These are phyloP conservation scores for Hemileccinum impolitum DNA, from an alignment of 768 basidiomycete species.

Conservation along the genomic window DNA sequence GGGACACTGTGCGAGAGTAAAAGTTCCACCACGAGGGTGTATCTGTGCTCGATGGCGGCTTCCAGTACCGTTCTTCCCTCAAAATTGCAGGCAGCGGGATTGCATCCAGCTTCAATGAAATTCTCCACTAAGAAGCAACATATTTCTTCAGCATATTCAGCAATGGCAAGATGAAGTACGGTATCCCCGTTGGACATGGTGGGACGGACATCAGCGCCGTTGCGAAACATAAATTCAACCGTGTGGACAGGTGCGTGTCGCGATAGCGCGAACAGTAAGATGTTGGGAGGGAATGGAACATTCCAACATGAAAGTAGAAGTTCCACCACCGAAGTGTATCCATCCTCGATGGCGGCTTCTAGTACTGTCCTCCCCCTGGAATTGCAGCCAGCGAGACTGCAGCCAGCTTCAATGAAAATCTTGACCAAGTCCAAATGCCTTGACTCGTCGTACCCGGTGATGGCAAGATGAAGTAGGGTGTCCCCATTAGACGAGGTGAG, in stretches of 20 bases:
- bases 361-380: background rate
- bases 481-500: background rate
- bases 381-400: background rate
- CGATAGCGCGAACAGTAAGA: background rate
- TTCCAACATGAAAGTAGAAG: background rate
- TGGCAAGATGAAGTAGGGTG: background rate
- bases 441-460: background rate
- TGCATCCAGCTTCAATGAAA: background rate
- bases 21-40: background rate
- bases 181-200: background rate
- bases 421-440: background rate
- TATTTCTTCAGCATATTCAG: background rate
- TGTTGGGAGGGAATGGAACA: background rate
- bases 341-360: background rate
- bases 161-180: background rate
- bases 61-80: background rate
- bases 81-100: background rate
- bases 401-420: background rate
- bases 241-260: background rate
- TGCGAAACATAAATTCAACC: background rate
- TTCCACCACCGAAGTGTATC: background rate
- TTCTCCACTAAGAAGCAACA: background rate
- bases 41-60: background rate
- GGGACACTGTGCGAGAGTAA: background rate
- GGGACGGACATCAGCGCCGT: background rate